Conservation (phyloP, 805 yeast species). For the Groenewaldozyma tartarivorans region DNA sequence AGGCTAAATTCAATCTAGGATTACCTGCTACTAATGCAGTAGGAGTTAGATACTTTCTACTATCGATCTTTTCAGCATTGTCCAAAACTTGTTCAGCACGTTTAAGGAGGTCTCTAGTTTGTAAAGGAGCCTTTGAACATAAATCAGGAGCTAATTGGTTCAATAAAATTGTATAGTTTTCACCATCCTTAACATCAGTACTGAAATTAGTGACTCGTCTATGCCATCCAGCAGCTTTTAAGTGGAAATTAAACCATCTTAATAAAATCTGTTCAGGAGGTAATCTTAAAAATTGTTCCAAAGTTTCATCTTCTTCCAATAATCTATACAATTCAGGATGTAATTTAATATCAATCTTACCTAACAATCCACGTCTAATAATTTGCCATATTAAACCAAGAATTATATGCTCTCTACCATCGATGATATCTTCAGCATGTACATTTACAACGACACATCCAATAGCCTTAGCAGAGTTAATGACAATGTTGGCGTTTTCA, state of each 20-base stretch:
- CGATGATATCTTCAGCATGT: slow-evolving; percentile 93
- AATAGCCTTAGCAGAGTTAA: slow-evolving; percentile 97
- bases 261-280: slow-evolving; percentile 96
- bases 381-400: slow-evolving; percentile 97
- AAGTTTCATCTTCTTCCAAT: slow-evolving; percentile 91
- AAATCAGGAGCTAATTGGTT: slow-evolving; percentile 77
- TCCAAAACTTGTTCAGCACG: slow-evolving; percentile 82
- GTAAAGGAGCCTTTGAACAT: slow-evolving; percentile 77
- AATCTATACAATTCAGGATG: slow-evolving; percentile 95
- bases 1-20: slow-evolving; percentile 92
- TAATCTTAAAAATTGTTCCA: slow-evolving; percentile 90
- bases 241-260: slow-evolving; percentile 96
- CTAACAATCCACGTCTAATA: slow-evolving; percentile 87
- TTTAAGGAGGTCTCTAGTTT: slow-evolving; percentile 59
- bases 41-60: slow-evolving; percentile 92
- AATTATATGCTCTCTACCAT: slow-evolving; percentile 92
- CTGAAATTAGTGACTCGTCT: slow-evolving; percentile 83
- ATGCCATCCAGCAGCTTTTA: slow-evolving; percentile 83
- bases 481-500: slow-evolving; percentile 95
- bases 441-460: slow-evolving; percentile 98
- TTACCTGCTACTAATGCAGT: slow-evolving; percentile 89
- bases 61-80: slow-evolving; percentile 84
- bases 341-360: slow-evolving; percentile 89
- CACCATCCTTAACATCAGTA: slow-evolving; percentile 87
- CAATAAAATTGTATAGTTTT: slow-evolving; percentile 81